Percentiles rank a stretch among this genome's conserved stretches.
Conservation (phyloP, 108 stramenopile genomes). For the Cyclotella choctawhatcheeana region DNA sequence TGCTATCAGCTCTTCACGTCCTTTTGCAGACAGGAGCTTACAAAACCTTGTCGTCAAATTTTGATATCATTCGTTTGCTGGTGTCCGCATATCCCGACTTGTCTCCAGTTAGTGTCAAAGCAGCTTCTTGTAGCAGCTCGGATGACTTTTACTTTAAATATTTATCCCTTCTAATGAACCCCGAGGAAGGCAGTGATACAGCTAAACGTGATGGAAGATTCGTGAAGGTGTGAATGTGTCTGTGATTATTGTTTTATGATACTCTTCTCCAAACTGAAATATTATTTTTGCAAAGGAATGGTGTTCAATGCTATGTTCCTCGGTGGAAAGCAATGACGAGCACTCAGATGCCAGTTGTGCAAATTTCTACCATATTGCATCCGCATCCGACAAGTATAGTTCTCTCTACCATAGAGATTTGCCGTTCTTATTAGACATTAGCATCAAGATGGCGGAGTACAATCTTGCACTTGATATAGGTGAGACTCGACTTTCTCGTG, state of each 20-base stretch:
- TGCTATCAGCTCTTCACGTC: conserved; percentile 73
- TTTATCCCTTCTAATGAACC: conserved; percentile 71
- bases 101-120: conserved; percentile 73
- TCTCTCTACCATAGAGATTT: conserved; percentile 69
- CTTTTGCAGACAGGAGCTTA: conserved; percentile 46
- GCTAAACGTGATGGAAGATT: conserved; percentile 64
- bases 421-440: conserved; percentile 61
- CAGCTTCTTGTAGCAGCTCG: conserved; percentile 45
- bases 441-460: conserved; percentile 59
- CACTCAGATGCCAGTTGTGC: conserved; percentile 9
- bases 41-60: conserved; percentile 16
- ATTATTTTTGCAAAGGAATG: conserved; percentile 61
- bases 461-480: conserved; percentile 73
- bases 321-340: conserved; percentile 18
- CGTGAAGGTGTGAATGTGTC: conserved; percentile 55
- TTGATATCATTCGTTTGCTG: conserved; percentile 52
- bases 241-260: not conserved
- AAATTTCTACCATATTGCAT: conserved; percentile 67
- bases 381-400: conserved; percentile 56
- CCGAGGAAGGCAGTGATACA: conserved; percentile 67
- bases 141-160: conserved; percentile 70
- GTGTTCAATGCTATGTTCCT: conserved; percentile 62
- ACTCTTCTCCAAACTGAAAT: not conserved
- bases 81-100: conserved; percentile 88
- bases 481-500: too few relatives aligned